A percentile compares a stretch with the other conserved stretches of the same genome.
Evolutionary conservation across 176 grass and related monocot species (phyloP).

Genomic region (Bromus sterilis): DNA sequence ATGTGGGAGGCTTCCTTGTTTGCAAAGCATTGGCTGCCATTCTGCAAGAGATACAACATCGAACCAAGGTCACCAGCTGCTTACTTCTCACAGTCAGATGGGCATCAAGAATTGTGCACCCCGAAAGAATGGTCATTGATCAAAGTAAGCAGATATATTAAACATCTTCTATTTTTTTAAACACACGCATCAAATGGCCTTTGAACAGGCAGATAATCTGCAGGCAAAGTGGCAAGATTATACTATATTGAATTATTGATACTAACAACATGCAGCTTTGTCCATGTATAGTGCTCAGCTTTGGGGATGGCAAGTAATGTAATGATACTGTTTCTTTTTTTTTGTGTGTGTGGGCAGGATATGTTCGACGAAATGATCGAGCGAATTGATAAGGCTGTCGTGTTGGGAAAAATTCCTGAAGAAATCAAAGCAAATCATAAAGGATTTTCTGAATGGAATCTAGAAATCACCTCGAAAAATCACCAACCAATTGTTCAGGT

Average conservation of each 20-base stretch:
- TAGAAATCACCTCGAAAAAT: constrained; percentile 14
- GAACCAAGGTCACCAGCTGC: constrained; percentile 57
- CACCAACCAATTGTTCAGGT: constrained; percentile 82
- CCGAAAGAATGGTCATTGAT: constrained; percentile 36
- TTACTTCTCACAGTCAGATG: constrained; percentile 41
- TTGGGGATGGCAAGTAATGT: neutral
- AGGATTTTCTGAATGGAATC: constrained; percentile 66
- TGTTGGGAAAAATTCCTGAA: constrained; percentile 36
- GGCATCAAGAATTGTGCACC: neutral
- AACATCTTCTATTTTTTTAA: neutral
- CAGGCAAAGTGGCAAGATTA: neutral
- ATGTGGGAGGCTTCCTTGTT: constrained; percentile 54
- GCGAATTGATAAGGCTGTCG: constrained; percentile 32
- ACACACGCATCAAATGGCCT: neutral
- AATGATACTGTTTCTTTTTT: neutral
- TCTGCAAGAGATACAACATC: constrained; percentile 54
- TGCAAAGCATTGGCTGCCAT: constrained; percentile 63
- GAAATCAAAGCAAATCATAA: constrained; percentile 46
- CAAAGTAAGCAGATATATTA: constrained; percentile 20
- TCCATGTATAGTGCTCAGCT: neutral
- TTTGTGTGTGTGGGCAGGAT: constrained; percentile 41
- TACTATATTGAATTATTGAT: neutral
- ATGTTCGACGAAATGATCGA: constrained; percentile 53
- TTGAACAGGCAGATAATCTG: neutral
- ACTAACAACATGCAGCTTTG: neutral